Evolutionary conservation across 495 filamentous ascomycete species (phyloP), one percentile per base, ranked within the genome.

Genomic region (Penicillium simplicissimum): DNA sequence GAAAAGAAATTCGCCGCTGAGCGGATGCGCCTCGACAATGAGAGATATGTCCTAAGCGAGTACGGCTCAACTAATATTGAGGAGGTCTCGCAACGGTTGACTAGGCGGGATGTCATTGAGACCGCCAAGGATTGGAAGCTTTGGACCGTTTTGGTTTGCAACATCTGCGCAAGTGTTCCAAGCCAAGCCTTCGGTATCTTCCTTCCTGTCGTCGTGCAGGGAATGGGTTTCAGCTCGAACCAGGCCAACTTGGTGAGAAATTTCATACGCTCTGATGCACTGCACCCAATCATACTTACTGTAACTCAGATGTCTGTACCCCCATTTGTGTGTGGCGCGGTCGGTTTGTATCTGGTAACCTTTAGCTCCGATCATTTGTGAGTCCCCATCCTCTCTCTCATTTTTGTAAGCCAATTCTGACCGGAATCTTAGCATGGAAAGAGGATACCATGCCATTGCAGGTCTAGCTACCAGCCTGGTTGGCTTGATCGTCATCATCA

Each of bases 111-210:
- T 64, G 56, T 85, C 37, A 49, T 79, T 35, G 77, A 82, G 33
- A 81, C 84, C 3, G 62, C 78, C 49, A 69, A 67, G 8, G 81
- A 82, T 62, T 81, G 76, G 72, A 84, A 84, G 61, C 69, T 86
- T 52, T 85, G 77, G 52, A 31, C 76, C 74, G 72, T 85, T 10
- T 69, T 87, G 6, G 38, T 70, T 40, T 73, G 79, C 66, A 86
- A 87, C 67, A 84, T 86, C 55, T 75, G 77, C 59, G 81, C 82
- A 35, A 72, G 80, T 23, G 73, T 87, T 31, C 83, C 84, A 3
- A 70, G 70, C 10, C 78, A 72, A 7, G 84, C 82, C 33, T 86
- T 87, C 58, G 67, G 71, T 7, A 73, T 87, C 38, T 87, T 87
- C 71, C 69, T 87, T 33, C 84, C 85, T 3, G 68, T 87, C 10